Conservation (phyloP, 345 rosid species). For the Firmiana major region DNA sequence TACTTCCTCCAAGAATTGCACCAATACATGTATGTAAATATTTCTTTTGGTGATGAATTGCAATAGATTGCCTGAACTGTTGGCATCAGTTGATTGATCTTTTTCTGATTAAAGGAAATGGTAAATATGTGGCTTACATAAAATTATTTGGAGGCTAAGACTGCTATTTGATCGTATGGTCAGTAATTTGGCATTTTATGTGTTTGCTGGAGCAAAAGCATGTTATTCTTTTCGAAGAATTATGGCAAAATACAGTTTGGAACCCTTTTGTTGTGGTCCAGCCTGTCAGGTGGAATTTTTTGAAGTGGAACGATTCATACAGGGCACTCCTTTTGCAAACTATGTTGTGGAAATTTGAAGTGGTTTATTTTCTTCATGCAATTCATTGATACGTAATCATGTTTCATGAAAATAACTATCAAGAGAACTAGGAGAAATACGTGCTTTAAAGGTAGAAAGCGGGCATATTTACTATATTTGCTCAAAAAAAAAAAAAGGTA, state of each 20-base stretch:
- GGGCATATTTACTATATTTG: neutral
- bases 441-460: neutral
- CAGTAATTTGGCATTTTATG: neutral
- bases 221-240: neutral
- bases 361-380: neutral
- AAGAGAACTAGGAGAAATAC: neutral
- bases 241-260: neutral
- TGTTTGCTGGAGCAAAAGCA: neutral
- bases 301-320: neutral
- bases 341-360: neutral
- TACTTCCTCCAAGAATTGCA: conserved; percentile 90
- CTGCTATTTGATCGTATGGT: neutral
- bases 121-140: neutral
- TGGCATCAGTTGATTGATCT: neutral
- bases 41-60: neutral
- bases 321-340: neutral
- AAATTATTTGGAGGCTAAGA: neutral
- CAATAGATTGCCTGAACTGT: neutral
- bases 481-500: neutral
- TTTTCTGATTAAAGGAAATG: neutral
- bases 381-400: neutral
- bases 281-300: neutral
- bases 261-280: neutral
- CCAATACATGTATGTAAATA: conserved; percentile 62
- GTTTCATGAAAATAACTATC: neutral